phyloP scores from a whole-genome alignment of 1,139 yeast genomes.

The Kurtzmaniella quercitrusa region DNA sequence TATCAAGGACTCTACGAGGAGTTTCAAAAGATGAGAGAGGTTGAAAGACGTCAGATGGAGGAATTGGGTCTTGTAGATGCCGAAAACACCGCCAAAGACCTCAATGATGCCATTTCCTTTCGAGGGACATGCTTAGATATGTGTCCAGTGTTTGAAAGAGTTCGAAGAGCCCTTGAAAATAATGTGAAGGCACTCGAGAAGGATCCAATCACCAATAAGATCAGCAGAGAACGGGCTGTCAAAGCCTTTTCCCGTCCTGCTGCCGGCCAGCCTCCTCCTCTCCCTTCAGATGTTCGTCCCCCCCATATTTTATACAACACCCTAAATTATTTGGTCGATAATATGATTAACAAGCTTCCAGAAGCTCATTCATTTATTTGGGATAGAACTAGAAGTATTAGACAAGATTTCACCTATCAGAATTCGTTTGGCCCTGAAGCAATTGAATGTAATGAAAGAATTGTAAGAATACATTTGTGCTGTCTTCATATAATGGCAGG shows the following conservation, averaged over 20 bases:
- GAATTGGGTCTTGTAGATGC: slow-evolving; percentile 79
- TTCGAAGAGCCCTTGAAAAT: slow-evolving; percentile 82
- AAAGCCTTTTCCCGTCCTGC: slow-evolving; percentile 97
- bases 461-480: slow-evolving; percentile 82
- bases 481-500: slow-evolving; percentile 87
- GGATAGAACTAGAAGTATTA: slow-evolving; percentile 96
- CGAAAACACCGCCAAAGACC: slow-evolving; percentile 74
- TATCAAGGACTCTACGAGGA: slow-evolving; percentile 44
- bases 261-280: slow-evolving; percentile 97
- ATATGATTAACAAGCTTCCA: slow-evolving; percentile 64
- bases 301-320: slow-evolving; percentile 69
- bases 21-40: slow-evolving; percentile 69
- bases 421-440: slow-evolving; percentile 94
- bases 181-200: slow-evolving; percentile 79
- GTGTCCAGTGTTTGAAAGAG: slow-evolving; percentile 94
- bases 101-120: slow-evolving; percentile 82
- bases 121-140: slow-evolving; percentile 87
- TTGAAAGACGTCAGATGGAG: slow-evolving; percentile 80
- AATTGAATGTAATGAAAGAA: slow-evolving; percentile 85
- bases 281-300: slow-evolving; percentile 96
- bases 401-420: slow-evolving; percentile 96
- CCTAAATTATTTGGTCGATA: slow-evolving; percentile 63
- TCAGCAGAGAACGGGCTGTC: slow-evolving; percentile 63
- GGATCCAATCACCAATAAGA: slow-evolving; percentile 59
- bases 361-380: slow-evolving; percentile 90